Evolutionary conservation across 176 grass and related monocot species (phyloP), one percentile per base, ranked within the genome.

Genomic region (Rhynchospora pubera): DNA sequence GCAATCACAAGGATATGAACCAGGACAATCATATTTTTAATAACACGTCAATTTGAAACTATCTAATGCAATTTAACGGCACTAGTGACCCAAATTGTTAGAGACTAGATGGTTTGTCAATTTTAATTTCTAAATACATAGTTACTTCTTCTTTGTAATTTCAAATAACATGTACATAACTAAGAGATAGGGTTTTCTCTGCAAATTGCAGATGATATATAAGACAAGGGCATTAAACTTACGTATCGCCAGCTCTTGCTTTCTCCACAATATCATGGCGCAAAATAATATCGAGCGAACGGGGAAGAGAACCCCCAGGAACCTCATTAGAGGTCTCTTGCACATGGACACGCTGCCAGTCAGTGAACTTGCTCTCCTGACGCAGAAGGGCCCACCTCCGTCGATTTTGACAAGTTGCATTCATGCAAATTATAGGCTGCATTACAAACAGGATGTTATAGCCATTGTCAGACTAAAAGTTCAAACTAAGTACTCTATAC

Each of bases 211-310:
- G 32, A 59, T 44, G 24, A 58, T 26, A 45, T 22, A 79, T 13
- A 24, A 65, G 72, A 12, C 48, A 57, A 69, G 44, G 64, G 77
- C 3, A 46, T 6, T 53, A 67, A 79, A 77, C 96, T 95, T 79
- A 99, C 92, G 92, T 99, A 84, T 95, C 96, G 0, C 96, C 96
- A 22, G 92, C 96, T 86, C 96, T 94, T 74, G 92, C 92, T 79
- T 95, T 99, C 89, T 99, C 96, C 68, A 99, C 96, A 80, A 99
- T 91, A 77, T 99, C 96, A 87, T 95, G 96, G 6, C 96, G 90
- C 65, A 95, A 84, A 83, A 99, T 90, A 58, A 99, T 85, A 88
- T 99, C 96, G 59, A 95, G 63, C 12, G 89, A 99, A 43, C 96
- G 92, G 62, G 96, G 96, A 82, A 99, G 92, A 85, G 96, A 99